A percentile compares a stretch with the other conserved stretches of the same genome.
phyloP scores from a whole-genome alignment of 78 protist genomes.

The Isochrysis galbana region DNA sequence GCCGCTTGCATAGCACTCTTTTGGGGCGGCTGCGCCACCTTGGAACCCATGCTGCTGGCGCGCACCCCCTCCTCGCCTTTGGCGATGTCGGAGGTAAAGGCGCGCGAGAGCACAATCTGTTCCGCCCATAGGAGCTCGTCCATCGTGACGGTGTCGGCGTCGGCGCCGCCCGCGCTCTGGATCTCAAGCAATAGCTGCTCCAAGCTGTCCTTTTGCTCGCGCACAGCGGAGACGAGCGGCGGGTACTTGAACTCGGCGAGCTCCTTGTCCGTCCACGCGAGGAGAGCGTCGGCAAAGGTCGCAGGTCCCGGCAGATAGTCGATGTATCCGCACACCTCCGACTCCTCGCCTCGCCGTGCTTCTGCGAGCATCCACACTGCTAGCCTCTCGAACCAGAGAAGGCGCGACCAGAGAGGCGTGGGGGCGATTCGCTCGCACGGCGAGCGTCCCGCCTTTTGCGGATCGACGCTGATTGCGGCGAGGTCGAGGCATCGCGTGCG shows the following conservation, averaged over 20 bases:
- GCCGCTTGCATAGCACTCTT: neutral
- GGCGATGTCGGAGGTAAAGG: neutral
- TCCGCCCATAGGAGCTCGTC: neutral
- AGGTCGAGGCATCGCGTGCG: slow-evolving; percentile 7
- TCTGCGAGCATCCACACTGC: neutral
- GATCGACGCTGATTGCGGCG: neutral
- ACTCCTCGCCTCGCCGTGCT: neutral
- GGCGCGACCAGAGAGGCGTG: neutral
- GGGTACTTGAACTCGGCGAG: slow-evolving; percentile 5
- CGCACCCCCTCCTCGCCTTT: neutral
- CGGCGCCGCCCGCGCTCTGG: neutral
- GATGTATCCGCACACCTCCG: neutral
- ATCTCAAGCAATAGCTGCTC: neutral
- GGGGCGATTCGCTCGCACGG: neutral
- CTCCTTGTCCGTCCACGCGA: neutral
- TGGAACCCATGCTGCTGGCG: neutral
- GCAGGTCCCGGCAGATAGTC: neutral
- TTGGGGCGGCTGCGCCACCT: neutral
- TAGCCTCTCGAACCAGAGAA: neutral
- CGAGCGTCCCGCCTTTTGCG: neutral
- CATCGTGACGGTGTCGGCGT: neutral
- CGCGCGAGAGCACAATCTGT: slow-evolving; percentile 23
- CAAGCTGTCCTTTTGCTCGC: neutral
- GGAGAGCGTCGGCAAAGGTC: neutral
- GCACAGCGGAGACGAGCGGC: neutral